Evolutionary conservation across 352 stramenopile species (phyloP).

Genomic region (Phytophthora cajani): DNA sequence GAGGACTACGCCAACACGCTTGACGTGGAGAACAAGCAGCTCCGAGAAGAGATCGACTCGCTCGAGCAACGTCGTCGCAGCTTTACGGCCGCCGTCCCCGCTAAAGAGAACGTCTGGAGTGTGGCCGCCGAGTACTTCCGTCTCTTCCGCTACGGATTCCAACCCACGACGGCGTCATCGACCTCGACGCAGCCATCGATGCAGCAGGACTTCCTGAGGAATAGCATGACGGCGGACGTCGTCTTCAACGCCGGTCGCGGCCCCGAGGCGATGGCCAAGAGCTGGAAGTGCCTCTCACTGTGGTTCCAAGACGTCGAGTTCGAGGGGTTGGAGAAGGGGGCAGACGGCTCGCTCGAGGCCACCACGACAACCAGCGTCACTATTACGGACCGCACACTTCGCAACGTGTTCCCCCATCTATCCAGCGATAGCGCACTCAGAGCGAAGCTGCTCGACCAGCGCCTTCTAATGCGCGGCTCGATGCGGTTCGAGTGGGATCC

Average conservation of each 20-base stretch:
- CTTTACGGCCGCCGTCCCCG: not conserved
- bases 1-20: not conserved
- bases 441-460: not conserved
- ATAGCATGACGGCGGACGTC: not conserved
- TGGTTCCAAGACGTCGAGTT: not conserved
- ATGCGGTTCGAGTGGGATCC: not conserved
- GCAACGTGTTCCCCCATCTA: not conserved
- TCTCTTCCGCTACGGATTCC: slow-evolving; percentile 16
- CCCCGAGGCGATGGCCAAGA: not conserved
- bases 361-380: not conserved
- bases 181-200: not conserved
- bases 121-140: slow-evolving; percentile 14
- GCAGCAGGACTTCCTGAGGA: not conserved
- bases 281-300: not conserved
- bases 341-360: not conserved
- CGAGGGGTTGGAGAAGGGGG: not conserved
- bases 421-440: not conserved
- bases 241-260: not conserved
- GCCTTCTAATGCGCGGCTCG: not conserved
- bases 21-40: not conserved
- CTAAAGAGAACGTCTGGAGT: slow-evolving; percentile 16
- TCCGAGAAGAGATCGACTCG: not conserved
- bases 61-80: slow-evolving; percentile 5
- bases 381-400: not conserved
- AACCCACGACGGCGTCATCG: not conserved